Conservation (phyloP, 169 alveolate species). For the Perkinsus chesapeaki region DNA sequence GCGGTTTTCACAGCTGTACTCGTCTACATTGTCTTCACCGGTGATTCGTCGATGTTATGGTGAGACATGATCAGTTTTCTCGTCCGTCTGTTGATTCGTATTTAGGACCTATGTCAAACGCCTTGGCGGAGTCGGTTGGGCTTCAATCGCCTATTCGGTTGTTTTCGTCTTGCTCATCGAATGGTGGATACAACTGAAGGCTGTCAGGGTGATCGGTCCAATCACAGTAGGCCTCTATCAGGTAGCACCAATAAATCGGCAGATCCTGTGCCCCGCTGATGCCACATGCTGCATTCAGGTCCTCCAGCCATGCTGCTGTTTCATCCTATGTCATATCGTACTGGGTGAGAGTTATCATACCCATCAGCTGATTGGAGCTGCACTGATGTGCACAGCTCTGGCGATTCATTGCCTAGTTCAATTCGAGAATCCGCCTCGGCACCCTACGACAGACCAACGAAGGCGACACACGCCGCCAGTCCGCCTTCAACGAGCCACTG, state of each 20-base stretch:
- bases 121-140: neutral
- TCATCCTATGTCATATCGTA: neutral
- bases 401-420: neutral
- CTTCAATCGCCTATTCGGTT: neutral
- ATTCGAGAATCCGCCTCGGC: neutral
- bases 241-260: neutral
- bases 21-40: neutral
- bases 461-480: neutral
- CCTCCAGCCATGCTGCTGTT: neutral
- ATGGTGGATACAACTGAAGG: slow-evolving; percentile 2
- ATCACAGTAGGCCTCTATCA: neutral
- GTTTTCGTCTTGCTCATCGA: neutral
- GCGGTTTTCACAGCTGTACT: neutral
- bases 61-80: neutral
- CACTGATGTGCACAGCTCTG: neutral
- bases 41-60: neutral
- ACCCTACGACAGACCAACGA: neutral
- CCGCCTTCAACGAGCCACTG: neutral
- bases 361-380: neutral
- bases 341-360: neutral
- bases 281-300: neutral
- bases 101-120: neutral
- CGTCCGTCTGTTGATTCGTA: neutral
- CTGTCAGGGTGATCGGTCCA: neutral
- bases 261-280: neutral